These are phyloP conservation scores for Globisporangium okanoganense DNA, from an alignment of 352 stramenopile genomes.

Conservation along the genomic window DNA sequence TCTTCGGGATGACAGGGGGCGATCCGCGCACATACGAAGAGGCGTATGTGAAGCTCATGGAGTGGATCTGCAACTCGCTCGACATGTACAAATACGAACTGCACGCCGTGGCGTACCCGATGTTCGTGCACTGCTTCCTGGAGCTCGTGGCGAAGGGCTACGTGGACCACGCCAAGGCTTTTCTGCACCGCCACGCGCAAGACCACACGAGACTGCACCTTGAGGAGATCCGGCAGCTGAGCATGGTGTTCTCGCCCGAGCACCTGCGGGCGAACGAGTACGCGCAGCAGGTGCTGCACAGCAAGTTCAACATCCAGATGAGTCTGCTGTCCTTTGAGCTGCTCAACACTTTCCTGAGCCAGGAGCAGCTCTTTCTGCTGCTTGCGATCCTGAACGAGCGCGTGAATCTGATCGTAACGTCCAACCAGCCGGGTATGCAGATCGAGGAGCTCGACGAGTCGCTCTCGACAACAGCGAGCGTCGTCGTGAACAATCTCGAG, in stretches of 20 bases:
- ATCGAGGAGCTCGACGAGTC: conserved; percentile 63
- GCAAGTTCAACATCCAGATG: conserved; percentile 82
- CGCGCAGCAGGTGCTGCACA: conserved; percentile 67
- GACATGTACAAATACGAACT: conserved; percentile 87
- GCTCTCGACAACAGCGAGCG: neutral
- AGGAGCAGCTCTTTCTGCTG: conserved; percentile 72
- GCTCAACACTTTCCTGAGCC: conserved; percentile 73
- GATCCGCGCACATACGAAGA: conserved; percentile 61
- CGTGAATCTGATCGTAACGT: conserved; percentile 67
- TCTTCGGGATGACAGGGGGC: conserved; percentile 62
- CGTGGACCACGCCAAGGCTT: conserved; percentile 38
- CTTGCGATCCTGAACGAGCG: conserved; percentile 78
- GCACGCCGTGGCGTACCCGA: conserved; percentile 67
- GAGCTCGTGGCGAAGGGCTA: conserved; percentile 73
- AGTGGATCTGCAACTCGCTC: conserved; percentile 84
- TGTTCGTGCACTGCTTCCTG: conserved; percentile 83
- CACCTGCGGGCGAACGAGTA: conserved; percentile 77
- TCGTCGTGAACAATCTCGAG: conserved; percentile 42
- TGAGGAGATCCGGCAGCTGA: conserved; percentile 60
- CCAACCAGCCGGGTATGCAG: conserved; percentile 65
- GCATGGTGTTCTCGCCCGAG: conserved; percentile 54
- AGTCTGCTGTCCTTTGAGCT: conserved; percentile 83
- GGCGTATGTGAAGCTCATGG: conserved; percentile 62
- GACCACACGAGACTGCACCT: conserved; percentile 73
- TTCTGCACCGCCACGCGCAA: conserved; percentile 51